Evolutionary conservation across 306 rosid genomes (phyloP).

Genomic region (Trichosanthes cucumerina): DNA sequence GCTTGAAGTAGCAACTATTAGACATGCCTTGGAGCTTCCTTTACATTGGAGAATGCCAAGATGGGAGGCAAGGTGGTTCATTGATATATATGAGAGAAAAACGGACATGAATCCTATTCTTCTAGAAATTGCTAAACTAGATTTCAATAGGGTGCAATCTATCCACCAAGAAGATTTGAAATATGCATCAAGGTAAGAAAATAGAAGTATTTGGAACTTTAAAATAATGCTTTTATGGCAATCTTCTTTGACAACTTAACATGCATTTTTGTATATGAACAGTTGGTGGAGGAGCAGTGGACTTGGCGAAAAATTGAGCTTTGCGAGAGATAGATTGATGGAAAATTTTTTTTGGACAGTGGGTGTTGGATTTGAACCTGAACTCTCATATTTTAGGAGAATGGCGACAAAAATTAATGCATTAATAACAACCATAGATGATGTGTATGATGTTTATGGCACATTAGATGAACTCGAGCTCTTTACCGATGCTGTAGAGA

Average conservation of each 20-base stretch:
- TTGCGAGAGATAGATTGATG: not conserved
- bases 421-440: constrained; percentile 4
- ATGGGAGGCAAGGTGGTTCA: constrained; percentile 15
- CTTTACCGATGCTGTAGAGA: not conserved
- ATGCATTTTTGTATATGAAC: not conserved
- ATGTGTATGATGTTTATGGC: not conserved
- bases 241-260: no score
- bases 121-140: not conserved
- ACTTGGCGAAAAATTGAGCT: not conserved
- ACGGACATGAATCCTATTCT: not conserved
- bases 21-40: constrained; percentile 14
- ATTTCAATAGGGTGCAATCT: not conserved
- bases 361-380: not conserved
- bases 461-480: not conserved
- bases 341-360: constrained; percentile 10
- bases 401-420: not conserved
- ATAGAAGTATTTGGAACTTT: no score
- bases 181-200: not conserved
- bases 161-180: not conserved
- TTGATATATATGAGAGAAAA: constrained; percentile 9
- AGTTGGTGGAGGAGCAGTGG: not conserved
- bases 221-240: no score
- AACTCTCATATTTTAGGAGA: constrained; percentile 2
- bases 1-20: not conserved
- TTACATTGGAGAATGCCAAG: constrained; percentile 15